Conservation (phyloP, 768 basidiomycete genomes). For the Serendipita indica region DNA sequence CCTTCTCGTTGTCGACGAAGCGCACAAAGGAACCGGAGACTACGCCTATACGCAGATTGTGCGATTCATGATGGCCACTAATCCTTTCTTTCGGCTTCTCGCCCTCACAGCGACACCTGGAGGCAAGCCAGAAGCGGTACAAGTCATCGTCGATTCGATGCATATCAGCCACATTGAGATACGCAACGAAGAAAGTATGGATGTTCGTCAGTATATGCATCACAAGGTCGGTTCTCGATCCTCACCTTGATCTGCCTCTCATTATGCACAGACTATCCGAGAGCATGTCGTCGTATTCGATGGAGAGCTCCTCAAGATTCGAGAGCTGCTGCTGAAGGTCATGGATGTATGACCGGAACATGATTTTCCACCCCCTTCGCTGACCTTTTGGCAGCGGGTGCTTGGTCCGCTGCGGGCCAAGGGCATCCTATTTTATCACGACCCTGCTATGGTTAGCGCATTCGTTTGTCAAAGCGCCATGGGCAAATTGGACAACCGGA, state of each 20-base stretch:
- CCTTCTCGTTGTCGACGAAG: slow-evolving; percentile 85
- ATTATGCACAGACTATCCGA: slow-evolving; percentile 40
- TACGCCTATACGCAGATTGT: slow-evolving; percentile 86
- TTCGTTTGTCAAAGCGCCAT: slow-evolving; percentile 39
- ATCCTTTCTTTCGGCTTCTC: slow-evolving; percentile 82
- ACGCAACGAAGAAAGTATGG: slow-evolving; percentile 77
- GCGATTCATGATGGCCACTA: slow-evolving; percentile 83
- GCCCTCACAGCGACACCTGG: slow-evolving; percentile 96
- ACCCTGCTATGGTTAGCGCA: slow-evolving; percentile 51
- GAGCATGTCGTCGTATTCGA: slow-evolving; percentile 66
- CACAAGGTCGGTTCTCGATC: slow-evolving; percentile 45
- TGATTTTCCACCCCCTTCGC: not conserved
- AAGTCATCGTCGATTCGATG: slow-evolving; percentile 76
- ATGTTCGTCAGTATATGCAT: slow-evolving; percentile 73
- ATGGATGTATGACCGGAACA: slow-evolving; percentile 72
- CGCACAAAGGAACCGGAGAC: slow-evolving; percentile 84
- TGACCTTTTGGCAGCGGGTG: slow-evolving; percentile 23
- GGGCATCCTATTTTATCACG: slow-evolving; percentile 36
- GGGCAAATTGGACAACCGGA: slow-evolving; percentile 22
- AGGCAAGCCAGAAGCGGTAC: slow-evolving; percentile 69
- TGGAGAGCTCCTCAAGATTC: slow-evolving; percentile 46
- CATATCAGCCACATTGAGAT: slow-evolving; percentile 95
- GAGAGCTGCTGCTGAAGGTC: slow-evolving; percentile 48
- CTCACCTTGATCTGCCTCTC: not conserved
- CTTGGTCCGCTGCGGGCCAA: slow-evolving; percentile 24